These are phyloP conservation scores for Xylaria multiplex DNA, from an alignment of 2,329 filamentous ascomycete genomes.

Conservation along the genomic window DNA sequence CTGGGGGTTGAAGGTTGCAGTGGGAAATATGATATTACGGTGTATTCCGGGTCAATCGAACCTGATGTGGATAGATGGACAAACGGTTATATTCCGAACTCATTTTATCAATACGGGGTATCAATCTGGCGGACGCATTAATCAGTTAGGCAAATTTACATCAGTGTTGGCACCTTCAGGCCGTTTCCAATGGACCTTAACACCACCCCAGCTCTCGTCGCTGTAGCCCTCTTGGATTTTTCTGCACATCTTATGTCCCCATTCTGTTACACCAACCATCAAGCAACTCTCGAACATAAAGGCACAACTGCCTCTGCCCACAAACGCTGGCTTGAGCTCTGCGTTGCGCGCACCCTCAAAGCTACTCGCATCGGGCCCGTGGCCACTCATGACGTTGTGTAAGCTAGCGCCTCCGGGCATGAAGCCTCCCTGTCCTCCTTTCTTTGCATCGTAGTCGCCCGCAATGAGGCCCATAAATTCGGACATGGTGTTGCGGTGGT, in stretches of 20 bases:
- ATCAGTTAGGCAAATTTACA: constrained; percentile 46
- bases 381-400: constrained; percentile 72
- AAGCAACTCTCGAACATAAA: constrained; percentile 77
- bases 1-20: not conserved
- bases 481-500: constrained; percentile 67
- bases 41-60: not conserved
- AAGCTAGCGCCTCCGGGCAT: constrained; percentile 60
- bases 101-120: not conserved
- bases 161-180: constrained; percentile 49
- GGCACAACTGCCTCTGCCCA: constrained; percentile 69
- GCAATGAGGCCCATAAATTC: constrained; percentile 64
- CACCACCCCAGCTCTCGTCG: constrained; percentile 80
- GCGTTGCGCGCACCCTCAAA: constrained; percentile 70
- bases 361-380: constrained; percentile 61
- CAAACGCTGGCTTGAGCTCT: constrained; percentile 65
- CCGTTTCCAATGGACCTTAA: constrained; percentile 70
- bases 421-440: constrained; percentile 57
- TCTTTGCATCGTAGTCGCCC: constrained; percentile 63
- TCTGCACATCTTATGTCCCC: constrained; percentile 69
- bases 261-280: constrained; percentile 77
- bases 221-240: constrained; percentile 75
- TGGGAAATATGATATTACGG: not conserved
- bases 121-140: constrained; percentile 14
- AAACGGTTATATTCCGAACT: not conserved
- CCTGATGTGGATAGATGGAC: not conserved